Percentiles rank a stretch among this genome's conserved stretches.
phyloP scores from a whole-genome alignment of 2,329 filamentous ascomycete species.

The Sporothrix sp. region DNA sequence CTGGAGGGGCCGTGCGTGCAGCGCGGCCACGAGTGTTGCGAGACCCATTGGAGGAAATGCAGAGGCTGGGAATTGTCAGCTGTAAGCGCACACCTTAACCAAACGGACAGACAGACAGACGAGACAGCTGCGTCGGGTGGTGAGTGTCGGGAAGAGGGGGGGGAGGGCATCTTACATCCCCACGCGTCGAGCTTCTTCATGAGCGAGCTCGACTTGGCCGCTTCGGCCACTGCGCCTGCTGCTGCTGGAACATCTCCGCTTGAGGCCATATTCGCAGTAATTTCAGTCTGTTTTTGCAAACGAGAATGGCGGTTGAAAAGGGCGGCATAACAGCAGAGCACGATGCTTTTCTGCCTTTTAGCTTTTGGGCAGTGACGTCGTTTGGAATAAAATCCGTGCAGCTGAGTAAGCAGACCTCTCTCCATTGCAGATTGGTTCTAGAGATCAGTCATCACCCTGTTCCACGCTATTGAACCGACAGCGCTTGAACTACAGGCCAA shows the following conservation, averaged over 20 bases:
- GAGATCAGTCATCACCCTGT: too few species aligned
- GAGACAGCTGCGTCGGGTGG: too few species aligned
- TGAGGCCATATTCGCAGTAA: not conserved
- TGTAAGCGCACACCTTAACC: not conserved
- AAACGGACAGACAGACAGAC: too few species aligned
- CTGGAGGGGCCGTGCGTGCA: constrained; percentile 46
- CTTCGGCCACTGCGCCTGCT: not conserved
- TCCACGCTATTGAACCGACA: too few species aligned
- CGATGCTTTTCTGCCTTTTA: too few species aligned
- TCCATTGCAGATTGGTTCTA: too few species aligned
- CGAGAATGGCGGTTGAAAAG: too few species aligned
- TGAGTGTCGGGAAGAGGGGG: not conserved
- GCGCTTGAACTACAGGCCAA: too few species aligned
- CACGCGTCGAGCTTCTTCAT: constrained; percentile 19
- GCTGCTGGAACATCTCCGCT: not conserved
- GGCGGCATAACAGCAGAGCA: too few species aligned
- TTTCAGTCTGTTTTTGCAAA: not conserved
- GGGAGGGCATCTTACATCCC: constrained; percentile 19
- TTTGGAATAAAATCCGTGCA: too few species aligned
- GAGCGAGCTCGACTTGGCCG: constrained; percentile 9
- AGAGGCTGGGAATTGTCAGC: constrained; percentile 31
- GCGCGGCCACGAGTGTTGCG: constrained; percentile 45
- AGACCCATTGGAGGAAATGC: constrained; percentile 46
- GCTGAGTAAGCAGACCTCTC: too few species aligned
- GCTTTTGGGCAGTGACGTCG: too few species aligned